Evolutionary conservation across 2,329 filamentous ascomycete species (phyloP).

Genomic region (Penicillium paneum): DNA sequence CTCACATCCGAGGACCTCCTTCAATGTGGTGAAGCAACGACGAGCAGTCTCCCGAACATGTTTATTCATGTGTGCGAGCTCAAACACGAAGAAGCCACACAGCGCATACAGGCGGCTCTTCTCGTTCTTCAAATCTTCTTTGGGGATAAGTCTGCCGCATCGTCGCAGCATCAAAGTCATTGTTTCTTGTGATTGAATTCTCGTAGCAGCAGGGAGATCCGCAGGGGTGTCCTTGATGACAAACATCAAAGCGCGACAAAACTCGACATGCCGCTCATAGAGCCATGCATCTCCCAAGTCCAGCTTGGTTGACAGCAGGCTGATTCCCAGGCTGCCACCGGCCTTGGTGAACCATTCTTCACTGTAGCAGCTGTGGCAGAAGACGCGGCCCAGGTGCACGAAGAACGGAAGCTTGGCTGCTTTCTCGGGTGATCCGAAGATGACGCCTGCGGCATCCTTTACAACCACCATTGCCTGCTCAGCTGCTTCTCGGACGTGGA

Average conservation of each 20-base stretch:
- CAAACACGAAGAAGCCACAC: slow-evolving; percentile 79
- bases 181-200: slow-evolving; percentile 76
- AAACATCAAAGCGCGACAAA: slow-evolving; percentile 87
- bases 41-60: slow-evolving; percentile 88
- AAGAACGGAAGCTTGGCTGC: slow-evolving; percentile 82
- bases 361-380: slow-evolving; percentile 92
- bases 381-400: slow-evolving; percentile 72
- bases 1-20: slow-evolving; percentile 71
- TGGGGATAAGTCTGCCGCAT: slow-evolving; percentile 74
- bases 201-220: slow-evolving; percentile 86
- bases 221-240: slow-evolving; percentile 98
- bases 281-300: slow-evolving; percentile 84
- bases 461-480: slow-evolving; percentile 74
- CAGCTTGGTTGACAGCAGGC: slow-evolving; percentile 78
- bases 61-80: slow-evolving; percentile 92
- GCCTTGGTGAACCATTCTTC: slow-evolving; percentile 99
- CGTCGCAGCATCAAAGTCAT: slow-evolving; percentile 74
- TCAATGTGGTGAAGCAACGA: slow-evolving; percentile 74
- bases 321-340: slow-evolving; percentile 85
- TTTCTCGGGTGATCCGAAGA: slow-evolving; percentile 72
- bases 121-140: slow-evolving; percentile 70
- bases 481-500: slow-evolving; percentile 75
- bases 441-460: slow-evolving; percentile 69
- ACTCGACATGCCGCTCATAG: slow-evolving; percentile 75
- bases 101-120: slow-evolving; percentile 69